Conservation (phyloP, 2,329 filamentous ascomycete genomes). For the Fusarium brachygibbosum region DNA sequence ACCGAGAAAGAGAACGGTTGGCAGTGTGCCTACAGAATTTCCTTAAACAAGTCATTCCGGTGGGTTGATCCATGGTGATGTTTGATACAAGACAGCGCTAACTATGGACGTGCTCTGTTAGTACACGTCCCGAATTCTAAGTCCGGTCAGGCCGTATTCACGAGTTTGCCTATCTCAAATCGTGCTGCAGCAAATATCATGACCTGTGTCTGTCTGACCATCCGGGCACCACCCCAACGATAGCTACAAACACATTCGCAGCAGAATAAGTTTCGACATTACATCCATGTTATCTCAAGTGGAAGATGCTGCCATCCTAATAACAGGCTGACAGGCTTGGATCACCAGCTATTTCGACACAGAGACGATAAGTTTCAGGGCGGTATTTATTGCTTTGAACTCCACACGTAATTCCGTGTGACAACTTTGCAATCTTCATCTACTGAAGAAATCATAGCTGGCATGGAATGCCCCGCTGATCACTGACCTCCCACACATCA, state of each 20-base stretch:
- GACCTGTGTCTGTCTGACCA: background rate
- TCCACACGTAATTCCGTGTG: background rate
- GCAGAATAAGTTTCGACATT: background rate
- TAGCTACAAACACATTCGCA: background rate
- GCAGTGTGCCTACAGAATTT: background rate
- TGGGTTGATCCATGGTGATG: constrained; percentile 11
- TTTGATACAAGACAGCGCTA: constrained; percentile 40
- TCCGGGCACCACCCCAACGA: constrained; percentile 1
- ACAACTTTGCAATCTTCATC: constrained; percentile 7
- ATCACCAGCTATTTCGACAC: background rate
- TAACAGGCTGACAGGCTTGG: background rate
- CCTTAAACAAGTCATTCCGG: background rate
- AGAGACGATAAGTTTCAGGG: background rate
- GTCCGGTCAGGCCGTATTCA: constrained; percentile 11
- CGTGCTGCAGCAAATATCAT: background rate
- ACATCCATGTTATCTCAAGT: background rate
- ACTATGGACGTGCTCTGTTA: constrained; percentile 21
- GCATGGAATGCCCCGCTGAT: constrained; percentile 38
- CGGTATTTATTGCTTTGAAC: background rate
- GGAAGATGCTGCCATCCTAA: background rate
- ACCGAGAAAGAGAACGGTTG: background rate
- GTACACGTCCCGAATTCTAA: constrained; percentile 1
- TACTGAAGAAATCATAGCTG: constrained; percentile 16
- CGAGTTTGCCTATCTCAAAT: background rate
- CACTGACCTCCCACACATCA: constrained; percentile 34